Evolutionary conservation across 1,284 basidiomycete species (phyloP).

Genomic region (Erythrobasidium hasegawianum): DNA sequence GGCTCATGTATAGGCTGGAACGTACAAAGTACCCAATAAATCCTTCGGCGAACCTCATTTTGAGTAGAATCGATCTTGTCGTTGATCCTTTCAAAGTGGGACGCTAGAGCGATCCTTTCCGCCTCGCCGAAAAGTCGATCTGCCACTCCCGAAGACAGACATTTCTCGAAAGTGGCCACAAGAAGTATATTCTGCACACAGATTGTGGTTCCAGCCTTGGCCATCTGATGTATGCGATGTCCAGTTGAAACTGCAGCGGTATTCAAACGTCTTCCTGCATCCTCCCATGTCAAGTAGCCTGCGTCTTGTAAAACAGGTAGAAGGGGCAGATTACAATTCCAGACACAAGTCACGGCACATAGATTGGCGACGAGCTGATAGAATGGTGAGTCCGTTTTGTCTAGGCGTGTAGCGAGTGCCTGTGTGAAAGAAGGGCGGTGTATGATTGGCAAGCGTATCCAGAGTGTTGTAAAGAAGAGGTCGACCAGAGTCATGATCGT

Average conservation of each 20-base stretch:
- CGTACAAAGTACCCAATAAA: conserved; percentile 11
- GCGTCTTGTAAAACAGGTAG: neutral
- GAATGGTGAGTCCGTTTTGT: neutral
- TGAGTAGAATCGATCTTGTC: neutral
- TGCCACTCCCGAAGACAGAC: neutral
- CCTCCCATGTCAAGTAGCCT: neutral
- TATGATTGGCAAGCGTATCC: conserved; percentile 6
- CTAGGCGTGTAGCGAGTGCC: neutral
- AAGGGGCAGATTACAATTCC: neutral
- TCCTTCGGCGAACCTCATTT: conserved; percentile 1
- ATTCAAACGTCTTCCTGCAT: conserved; percentile 3
- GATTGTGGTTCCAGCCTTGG: neutral
- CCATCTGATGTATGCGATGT: conserved; percentile 7
- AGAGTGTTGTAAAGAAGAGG: conserved; percentile 1
- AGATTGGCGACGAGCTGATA: conserved; percentile 11
- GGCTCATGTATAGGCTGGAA: no score
- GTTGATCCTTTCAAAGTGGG: conserved; percentile 3
- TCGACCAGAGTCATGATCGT: neutral
- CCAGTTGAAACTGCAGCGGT: neutral
- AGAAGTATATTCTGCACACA: conserved; percentile 21
- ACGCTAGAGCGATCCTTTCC: conserved; percentile 14
- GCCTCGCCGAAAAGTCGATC: conserved; percentile 13
- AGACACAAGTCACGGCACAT: conserved; percentile 10
- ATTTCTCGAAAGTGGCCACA: conserved; percentile 12
- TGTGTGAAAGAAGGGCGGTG: conserved; percentile 11